Percentiles rank a stretch among this genome's conserved stretches.
Conservation (phyloP, 2,329 filamentous ascomycete species). For the Penicillium sclerotiorum region DNA sequence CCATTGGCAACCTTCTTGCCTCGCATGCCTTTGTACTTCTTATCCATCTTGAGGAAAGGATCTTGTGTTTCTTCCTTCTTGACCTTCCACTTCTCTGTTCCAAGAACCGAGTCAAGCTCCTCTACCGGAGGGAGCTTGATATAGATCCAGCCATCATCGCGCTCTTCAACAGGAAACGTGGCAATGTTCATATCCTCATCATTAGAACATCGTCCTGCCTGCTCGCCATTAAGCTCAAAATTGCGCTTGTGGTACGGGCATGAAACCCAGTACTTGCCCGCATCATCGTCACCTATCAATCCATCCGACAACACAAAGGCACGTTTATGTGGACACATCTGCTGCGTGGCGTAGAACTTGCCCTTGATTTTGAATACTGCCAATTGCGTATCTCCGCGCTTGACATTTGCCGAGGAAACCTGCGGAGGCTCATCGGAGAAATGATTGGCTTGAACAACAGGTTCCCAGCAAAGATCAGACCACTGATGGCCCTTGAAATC, state of each 20-base stretch:
- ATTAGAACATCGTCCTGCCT: slow-evolving; percentile 72
- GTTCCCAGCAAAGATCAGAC: slow-evolving; percentile 74
- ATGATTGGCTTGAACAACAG: slow-evolving; percentile 69
- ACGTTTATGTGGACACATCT: slow-evolving; percentile 93
- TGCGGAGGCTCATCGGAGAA: slow-evolving; percentile 72
- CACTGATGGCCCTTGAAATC: slow-evolving; percentile 73
- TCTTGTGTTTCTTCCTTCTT: slow-evolving; percentile 67
- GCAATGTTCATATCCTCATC: slow-evolving; percentile 77
- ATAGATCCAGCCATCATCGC: slow-evolving; percentile 76
- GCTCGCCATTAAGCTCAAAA: slow-evolving; percentile 70
- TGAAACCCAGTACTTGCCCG: slow-evolving; percentile 76
- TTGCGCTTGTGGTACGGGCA: slow-evolving; percentile 91
- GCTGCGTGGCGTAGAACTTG: slow-evolving; percentile 80
- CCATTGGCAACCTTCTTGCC: slow-evolving; percentile 51
- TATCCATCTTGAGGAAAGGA: slow-evolving; percentile 60
- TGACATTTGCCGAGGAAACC: slow-evolving; percentile 71
- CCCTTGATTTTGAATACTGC: slow-evolving; percentile 83
- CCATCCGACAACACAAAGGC: slow-evolving; percentile 88
- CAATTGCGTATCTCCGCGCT: slow-evolving; percentile 85
- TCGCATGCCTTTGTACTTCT: slow-evolving; percentile 58
- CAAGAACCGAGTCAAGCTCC: slow-evolving; percentile 77
- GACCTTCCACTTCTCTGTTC: slow-evolving; percentile 77
- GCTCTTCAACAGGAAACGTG: slow-evolving; percentile 75
- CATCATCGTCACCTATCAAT: slow-evolving; percentile 66
- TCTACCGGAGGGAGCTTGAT: slow-evolving; percentile 76